These are phyloP conservation scores for Hibiscus tridactylites DNA, from an alignment of 345 rosid genomes.

Conservation along the genomic window DNA sequence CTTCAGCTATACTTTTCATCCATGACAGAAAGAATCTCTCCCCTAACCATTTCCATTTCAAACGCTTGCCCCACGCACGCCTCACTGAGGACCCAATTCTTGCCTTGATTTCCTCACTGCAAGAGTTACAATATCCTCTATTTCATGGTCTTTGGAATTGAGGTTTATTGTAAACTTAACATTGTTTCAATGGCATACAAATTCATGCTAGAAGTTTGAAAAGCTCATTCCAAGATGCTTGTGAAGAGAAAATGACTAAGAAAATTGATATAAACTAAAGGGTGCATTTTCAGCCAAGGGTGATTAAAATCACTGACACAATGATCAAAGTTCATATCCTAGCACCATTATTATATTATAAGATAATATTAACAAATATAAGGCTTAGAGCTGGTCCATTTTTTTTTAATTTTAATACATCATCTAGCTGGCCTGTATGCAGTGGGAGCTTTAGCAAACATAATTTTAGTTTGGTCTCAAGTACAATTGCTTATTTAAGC, in stretches of 20 bases:
- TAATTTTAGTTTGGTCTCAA: background rate
- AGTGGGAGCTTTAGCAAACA: background rate
- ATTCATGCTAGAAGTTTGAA: background rate
- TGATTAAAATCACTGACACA: background rate
- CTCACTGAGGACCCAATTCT: constrained; percentile 54
- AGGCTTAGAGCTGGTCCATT: background rate
- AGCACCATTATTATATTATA: background rate
- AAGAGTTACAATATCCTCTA: constrained; percentile 14
- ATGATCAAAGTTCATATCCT: background rate
- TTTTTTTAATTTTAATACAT: background rate
- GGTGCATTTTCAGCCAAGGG: constrained; percentile 3
- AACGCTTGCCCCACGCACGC: constrained; percentile 51
- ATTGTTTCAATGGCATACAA: background rate
- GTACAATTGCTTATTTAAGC: background rate
- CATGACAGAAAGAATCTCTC: constrained; percentile 45
- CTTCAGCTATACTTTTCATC: constrained; percentile 48
- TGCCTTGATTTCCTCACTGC: constrained; percentile 63
- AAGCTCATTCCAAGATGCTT: background rate
- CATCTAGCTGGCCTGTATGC: background rate
- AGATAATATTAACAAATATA: background rate
- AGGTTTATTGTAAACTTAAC: constrained; percentile 3
- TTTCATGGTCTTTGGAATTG: constrained; percentile 1
- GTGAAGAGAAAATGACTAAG: background rate
- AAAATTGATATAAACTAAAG: background rate
- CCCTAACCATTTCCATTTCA: constrained; percentile 34